Evolutionary conservation across 1,139 yeast species (phyloP).

Genomic region (Arxiozyma telluris): DNA sequence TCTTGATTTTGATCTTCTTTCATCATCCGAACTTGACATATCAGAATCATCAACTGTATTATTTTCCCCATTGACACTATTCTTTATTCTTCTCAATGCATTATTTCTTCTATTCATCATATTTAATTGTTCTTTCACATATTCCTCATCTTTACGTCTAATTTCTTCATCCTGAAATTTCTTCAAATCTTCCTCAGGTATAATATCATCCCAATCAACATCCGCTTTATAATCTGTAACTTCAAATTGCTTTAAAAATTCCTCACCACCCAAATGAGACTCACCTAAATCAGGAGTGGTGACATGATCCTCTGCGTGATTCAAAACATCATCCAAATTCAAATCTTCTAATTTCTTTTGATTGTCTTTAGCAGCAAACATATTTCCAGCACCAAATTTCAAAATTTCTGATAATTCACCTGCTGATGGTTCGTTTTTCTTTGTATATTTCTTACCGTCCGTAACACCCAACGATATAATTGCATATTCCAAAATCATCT

Average conservation of each 20-base stretch:
- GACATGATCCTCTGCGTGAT: constrained; percentile 94
- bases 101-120: constrained; percentile 76
- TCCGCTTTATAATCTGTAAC: constrained; percentile 98
- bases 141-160: constrained; percentile 75
- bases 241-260: constrained; percentile 91
- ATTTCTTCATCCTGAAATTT: constrained; percentile 88
- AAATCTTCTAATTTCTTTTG: constrained; percentile 92
- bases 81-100: constrained; percentile 51
- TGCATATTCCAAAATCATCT: constrained; percentile 97
- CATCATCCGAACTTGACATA: constrained; percentile 36
- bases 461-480: constrained; percentile 93
- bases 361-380: constrained; percentile 88
- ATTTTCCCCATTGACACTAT: constrained; percentile 29
- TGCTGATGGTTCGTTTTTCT: constrained; percentile 65
- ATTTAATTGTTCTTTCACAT: constrained; percentile 80
- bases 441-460: constrained; percentile 43
- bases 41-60: constrained; percentile 20
- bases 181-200: constrained; percentile 87
- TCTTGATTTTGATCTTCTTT: constrained; percentile 31
- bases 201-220: constrained; percentile 98
- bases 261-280: constrained; percentile 96
- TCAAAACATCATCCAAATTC: constrained; percentile 90
- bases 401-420: constrained; percentile 86
- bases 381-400: constrained; percentile 96
- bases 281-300: constrained; percentile 96